These are phyloP conservation scores for Linaria vulgaris DNA, from an alignment of 257 asterid genomes.

Conservation along the genomic window DNA sequence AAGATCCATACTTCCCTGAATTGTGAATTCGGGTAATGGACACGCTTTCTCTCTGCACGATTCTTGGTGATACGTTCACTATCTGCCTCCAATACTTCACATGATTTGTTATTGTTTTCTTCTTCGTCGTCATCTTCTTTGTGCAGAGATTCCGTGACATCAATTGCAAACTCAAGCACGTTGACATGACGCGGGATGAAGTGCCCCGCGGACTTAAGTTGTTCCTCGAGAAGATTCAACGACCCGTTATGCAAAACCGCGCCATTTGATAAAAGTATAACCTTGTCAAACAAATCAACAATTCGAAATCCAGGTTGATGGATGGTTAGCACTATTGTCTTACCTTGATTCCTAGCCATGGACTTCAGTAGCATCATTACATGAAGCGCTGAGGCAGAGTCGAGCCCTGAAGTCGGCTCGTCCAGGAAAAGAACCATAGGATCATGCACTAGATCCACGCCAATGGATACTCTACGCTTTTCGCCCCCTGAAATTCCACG, in stretches of 20 bases:
- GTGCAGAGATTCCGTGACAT: slow-evolving; percentile 41
- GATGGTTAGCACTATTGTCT: slow-evolving; percentile 65
- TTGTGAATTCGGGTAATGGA: slow-evolving; percentile 43
- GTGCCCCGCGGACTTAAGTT: slow-evolving; percentile 44
- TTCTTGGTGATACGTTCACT: not conserved
- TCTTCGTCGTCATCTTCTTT: no score
- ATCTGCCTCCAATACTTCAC: slow-evolving; percentile 25
- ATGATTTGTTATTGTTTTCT: slow-evolving; percentile 30
- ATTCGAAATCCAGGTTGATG: slow-evolving; percentile 85
- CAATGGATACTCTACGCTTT: slow-evolving; percentile 73
- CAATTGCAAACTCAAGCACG: slow-evolving; percentile 74
- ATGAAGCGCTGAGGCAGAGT: slow-evolving; percentile 71
- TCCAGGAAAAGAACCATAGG: slow-evolving; percentile 72
- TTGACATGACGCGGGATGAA: slow-evolving; percentile 63
- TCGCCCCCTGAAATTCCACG: slow-evolving; percentile 81
- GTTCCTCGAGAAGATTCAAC: slow-evolving; percentile 49
- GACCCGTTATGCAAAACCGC: slow-evolving; percentile 63
- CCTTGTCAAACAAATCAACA: slow-evolving; percentile 61
- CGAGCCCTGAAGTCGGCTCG: slow-evolving; percentile 89
- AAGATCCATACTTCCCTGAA: slow-evolving; percentile 50
- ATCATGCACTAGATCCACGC: slow-evolving; percentile 69
- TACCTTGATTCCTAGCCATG: slow-evolving; percentile 54
- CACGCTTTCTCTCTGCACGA: slow-evolving; percentile 11
- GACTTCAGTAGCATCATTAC: slow-evolving; percentile 51
- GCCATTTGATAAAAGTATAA: slow-evolving; percentile 52